These are phyloP conservation scores for Erodium moschatum DNA, from an alignment of 441 rosid genomes.

Conservation along the genomic window DNA sequence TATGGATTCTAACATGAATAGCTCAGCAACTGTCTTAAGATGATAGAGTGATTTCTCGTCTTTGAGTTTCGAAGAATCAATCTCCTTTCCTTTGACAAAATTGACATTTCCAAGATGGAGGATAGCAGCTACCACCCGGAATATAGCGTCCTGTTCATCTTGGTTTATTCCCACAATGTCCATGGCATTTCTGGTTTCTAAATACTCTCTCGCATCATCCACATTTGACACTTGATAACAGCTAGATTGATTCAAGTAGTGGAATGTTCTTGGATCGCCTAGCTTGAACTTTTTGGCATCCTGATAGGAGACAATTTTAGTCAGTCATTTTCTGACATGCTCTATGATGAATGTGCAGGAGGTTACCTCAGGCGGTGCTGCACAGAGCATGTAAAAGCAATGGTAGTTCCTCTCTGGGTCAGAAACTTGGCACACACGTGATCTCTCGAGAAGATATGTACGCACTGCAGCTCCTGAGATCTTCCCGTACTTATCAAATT, in stretches of 20 bases:
- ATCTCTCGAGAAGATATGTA: conserved; percentile 95
- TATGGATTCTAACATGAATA: conserved; percentile 42
- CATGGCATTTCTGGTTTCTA: conserved; percentile 98
- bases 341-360: conserved; percentile 19
- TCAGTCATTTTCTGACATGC: conserved; percentile 14
- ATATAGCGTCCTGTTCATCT: conserved; percentile 93
- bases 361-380: conserved; percentile 92
- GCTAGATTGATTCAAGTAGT: conserved; percentile 86
- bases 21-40: conserved; percentile 69
- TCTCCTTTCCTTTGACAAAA: conserved; percentile 81
- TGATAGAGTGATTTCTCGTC: conserved; percentile 86
- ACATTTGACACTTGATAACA: conserved; percentile 79
- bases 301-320: conserved; percentile 35
- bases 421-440: conserved; percentile 99
- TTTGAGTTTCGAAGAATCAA: conserved; percentile 87
- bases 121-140: conserved; percentile 93
- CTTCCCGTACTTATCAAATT: conserved; percentile 94
- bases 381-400: conserved; percentile 93
- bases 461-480: conserved; percentile 99
- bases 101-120: conserved; percentile 91
- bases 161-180: conserved; percentile 95
- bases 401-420: conserved; percentile 98
- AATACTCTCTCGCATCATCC: conserved; percentile 83
- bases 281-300: conserved; percentile 76
- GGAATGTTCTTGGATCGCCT: conserved; percentile 60